Base-by-base conservation (phyloP, 441 rosid species). In the Gossypium trilobum region DNA sequence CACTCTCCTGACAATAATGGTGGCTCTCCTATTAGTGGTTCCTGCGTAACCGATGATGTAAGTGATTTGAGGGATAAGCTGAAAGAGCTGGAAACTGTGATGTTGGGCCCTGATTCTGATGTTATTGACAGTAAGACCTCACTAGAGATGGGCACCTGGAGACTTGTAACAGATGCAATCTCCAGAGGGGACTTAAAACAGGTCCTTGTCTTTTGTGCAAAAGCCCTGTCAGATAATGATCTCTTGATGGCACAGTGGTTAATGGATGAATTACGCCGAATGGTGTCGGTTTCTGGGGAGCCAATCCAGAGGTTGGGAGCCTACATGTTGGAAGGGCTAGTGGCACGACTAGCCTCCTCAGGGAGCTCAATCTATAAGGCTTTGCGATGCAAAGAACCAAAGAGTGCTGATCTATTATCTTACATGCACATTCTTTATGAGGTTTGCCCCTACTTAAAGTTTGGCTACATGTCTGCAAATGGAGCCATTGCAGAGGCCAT, bases 401-500 rank as follows among this genome's bases (percentile, higher is more conserved):
- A 87, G 5, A 88, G 89, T 62, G 69, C 84, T 5, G 93, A 91
- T 9, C 85, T 91, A 65, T 85, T 88, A 67, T 88, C 97, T 1
- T 88, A 88, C 75, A 89, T 89, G 93, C 86, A 89, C 85, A 84
- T 91, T 73, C 89, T 91, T 44, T 87, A 91, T 17, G 97, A 91
- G 82, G 97, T 87, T 33, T 91, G 95, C 57, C 95, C 97, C 31
- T 89, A 91, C 77, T 84, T 91, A 81, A 91, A 89, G 75, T 91
- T 91, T 5, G 95, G 97, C 0, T 91, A 89, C 85, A 87, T 91
- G 92, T 88, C 97, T 22, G 95, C 97, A 19, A 91, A 89, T 75
- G 97, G 97, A 56, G 95, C 95, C 50, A 89, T 91, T 75, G 97
- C 97, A 19, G 97, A 91, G 74, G 97, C 95, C 71, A 87, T 89